Base-by-base conservation (phyloP, 257 asterid species). In the Solanum sitiens region DNA sequence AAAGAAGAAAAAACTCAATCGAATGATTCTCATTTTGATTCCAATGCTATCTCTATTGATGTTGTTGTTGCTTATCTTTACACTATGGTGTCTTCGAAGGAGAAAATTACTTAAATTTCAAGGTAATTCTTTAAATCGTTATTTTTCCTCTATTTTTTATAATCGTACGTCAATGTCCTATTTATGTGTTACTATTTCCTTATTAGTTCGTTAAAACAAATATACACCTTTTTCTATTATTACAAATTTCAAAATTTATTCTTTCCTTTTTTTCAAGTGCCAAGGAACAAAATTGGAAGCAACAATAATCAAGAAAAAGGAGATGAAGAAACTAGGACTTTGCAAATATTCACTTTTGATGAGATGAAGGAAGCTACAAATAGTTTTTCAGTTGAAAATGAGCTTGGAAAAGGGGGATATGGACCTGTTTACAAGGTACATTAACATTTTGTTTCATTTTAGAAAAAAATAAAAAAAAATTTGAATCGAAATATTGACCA, bases 401-500 rank as follows among this genome's bases (percentile, higher is more conserved):
- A 61, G 87, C 91, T 89, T n/a, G 91, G 91, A 15, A 79, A 27
- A 75, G 89, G 91, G 4, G 91, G 89, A 21, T 89, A 86, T 83
- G 89, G 89, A 71, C 86, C 87, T 86, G 89, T 89, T 83, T 89
- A 89, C 89, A 82, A 86, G 90, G 90, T 88, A 42, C 44, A 70
- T 70, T 1, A 25, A 70, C 12, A 30, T 30, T 53, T 53, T 53
- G 63, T 53, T 53, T 53, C 63, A 53, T 53, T 53, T 53, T 53
- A 53, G 63, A 53, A 53, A 53, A 16, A 53, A 53, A 53, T 53
- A 21, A 53, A 2, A 1, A 53, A 16, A n/a, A n/a, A n/a, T n/a
- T 53, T 2, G 63, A 53, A 53, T 53, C 2, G 23, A 47, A 47
- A 14, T 47, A 47, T 47, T 44, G 47, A 13, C 56, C 56, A 47